Conservation (phyloP, 176 grass and related monocot species). For the Poa annua region DNA sequence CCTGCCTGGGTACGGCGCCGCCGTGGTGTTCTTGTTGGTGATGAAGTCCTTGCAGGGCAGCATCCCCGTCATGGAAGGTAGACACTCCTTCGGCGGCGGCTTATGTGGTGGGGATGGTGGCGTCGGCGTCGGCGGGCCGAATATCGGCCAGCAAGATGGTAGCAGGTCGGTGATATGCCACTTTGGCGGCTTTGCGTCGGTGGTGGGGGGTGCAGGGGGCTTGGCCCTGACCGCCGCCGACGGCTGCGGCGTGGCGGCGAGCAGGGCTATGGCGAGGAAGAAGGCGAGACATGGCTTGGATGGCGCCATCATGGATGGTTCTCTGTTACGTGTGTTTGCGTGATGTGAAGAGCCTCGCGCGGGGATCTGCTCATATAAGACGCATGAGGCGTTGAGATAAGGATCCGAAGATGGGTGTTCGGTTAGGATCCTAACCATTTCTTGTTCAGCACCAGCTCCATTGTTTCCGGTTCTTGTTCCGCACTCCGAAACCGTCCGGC, state of each 20-base stretch:
- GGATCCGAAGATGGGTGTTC: too few species aligned
- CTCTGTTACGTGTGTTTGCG: background rate
- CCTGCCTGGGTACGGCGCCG: too few species aligned
- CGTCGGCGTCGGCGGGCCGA: background rate
- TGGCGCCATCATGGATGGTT: background rate
- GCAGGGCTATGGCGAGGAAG: background rate
- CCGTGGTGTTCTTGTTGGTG: too few species aligned
- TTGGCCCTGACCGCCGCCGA: slow-evolving; percentile 10
- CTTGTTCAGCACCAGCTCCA: too few species aligned
- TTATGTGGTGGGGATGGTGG: background rate
- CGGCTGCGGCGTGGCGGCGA: background rate
- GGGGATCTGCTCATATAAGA: too few species aligned
- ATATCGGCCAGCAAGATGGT: background rate
- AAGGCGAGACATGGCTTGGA: slow-evolving; percentile 5
- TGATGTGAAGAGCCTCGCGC: background rate
- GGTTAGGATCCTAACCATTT: too few species aligned
- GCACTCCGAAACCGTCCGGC: too few species aligned
- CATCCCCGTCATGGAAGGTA: too few species aligned
- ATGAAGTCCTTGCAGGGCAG: too few species aligned
- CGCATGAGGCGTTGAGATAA: too few species aligned
- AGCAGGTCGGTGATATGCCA: background rate
- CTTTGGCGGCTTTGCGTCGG: background rate
- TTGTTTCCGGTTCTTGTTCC: too few species aligned
- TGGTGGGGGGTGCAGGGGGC: background rate
- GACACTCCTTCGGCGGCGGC: background rate